These are phyloP conservation scores for Fragaria iinumae DNA, from an alignment of 306 rosid species.

Conservation along the genomic window DNA sequence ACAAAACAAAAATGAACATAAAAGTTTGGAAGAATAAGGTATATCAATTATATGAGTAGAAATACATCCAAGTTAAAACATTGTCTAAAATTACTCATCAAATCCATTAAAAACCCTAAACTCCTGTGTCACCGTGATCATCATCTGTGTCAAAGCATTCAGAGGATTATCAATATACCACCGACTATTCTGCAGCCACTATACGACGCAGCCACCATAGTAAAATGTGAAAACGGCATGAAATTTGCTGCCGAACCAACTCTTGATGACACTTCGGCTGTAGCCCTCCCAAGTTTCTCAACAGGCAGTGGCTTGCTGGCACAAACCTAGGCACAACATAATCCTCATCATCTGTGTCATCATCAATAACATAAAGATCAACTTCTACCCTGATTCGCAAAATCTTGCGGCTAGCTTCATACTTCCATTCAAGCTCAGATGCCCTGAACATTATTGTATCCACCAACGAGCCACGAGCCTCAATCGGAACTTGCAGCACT, in stretches of 20 bases:
- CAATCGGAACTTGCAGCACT: background rate
- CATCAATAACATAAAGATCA: background rate
- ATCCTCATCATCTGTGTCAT: background rate
- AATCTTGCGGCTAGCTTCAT: background rate
- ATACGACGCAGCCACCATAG: background rate
- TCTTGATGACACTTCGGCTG: background rate
- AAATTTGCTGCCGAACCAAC: background rate
- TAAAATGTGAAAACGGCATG: constrained; percentile 5
- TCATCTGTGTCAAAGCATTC: too few relatives aligned
- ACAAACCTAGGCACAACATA: background rate
- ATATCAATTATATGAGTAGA: too few relatives aligned
- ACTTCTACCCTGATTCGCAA: background rate
- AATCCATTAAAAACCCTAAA: too few relatives aligned
- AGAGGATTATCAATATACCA: too few relatives aligned
- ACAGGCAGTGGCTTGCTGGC: background rate
- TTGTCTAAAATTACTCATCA: too few relatives aligned
- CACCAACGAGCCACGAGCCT: background rate
- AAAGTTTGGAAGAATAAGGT: too few relatives aligned
- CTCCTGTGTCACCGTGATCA: too few relatives aligned
- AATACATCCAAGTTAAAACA: too few relatives aligned
- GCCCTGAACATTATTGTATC: background rate
- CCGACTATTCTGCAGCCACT: too few relatives aligned
- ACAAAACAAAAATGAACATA: too few relatives aligned
- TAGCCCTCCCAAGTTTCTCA: background rate
- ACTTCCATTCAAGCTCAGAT: background rate